Conservation (phyloP, 495 filamentous ascomycete genomes). For the Peziza echinospora region DNA sequence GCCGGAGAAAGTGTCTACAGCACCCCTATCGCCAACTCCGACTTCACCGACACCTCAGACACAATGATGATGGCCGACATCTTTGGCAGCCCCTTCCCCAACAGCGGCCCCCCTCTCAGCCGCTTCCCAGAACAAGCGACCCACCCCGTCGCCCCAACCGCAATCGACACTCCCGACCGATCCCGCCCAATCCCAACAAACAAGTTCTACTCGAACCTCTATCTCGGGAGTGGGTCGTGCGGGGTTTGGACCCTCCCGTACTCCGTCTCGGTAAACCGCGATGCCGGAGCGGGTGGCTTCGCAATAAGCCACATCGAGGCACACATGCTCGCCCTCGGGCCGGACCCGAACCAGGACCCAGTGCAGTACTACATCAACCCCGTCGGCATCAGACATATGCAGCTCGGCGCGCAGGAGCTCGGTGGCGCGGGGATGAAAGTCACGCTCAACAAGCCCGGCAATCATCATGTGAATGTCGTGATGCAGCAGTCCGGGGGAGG, state of each 20-base stretch:
- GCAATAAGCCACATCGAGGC: slow-evolving; percentile 11
- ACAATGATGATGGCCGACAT: no score
- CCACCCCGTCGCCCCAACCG: no score
- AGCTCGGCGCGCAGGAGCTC: slow-evolving; percentile 59
- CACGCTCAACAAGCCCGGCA: slow-evolving; percentile 38
- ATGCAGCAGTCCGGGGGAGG: slow-evolving; percentile 25
- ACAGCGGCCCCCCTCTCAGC: no score
- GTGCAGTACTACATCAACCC: slow-evolving; percentile 59
- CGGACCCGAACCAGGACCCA: slow-evolving; percentile 32
- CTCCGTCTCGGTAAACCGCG: slow-evolving; percentile 19
- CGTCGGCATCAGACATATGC: slow-evolving; percentile 56
- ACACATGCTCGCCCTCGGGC: slow-evolving; percentile 10
- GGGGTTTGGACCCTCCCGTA: slow-evolving; percentile 74
- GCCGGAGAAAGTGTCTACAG: no score
- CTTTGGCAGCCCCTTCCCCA: no score
- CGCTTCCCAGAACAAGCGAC: no score
- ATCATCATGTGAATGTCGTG: slow-evolving; percentile 42
- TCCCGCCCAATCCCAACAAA: no score
- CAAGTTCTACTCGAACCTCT: slow-evolving; percentile 68
- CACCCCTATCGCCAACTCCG: no score
- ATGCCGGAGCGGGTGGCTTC: slow-evolving; percentile 1
- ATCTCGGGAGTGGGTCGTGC: slow-evolving; percentile 49
- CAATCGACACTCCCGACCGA: no score
- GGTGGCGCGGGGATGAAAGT: slow-evolving; percentile 31
- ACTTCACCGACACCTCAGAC: no score